Conservation (phyloP, 1,284 basidiomycete genomes). For the Trametes pubescens region DNA sequence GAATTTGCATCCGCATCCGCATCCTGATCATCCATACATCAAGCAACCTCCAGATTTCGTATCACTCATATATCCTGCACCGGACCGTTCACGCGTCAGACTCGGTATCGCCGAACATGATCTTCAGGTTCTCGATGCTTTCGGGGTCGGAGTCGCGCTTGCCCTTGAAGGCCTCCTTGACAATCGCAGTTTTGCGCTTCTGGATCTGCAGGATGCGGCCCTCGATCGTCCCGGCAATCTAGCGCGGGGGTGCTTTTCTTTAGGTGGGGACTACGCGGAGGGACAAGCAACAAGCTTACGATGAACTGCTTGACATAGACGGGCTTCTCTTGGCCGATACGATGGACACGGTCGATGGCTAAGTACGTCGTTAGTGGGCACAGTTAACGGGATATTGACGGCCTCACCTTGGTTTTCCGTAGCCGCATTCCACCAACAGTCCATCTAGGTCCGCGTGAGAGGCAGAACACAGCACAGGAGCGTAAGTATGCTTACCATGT, state of each 20-base stretch:
- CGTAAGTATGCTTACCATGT: conserved; percentile 66
- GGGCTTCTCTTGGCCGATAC: conserved; percentile 84
- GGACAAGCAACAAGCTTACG: conserved; percentile 52
- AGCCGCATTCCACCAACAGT: conserved; percentile 96
- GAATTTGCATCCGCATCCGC: too few relatives aligned
- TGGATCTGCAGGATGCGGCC: conserved; percentile 89
- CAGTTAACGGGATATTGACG: conserved; percentile 16
- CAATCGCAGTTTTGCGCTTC: conserved; percentile 86
- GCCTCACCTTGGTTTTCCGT: conserved; percentile 86
- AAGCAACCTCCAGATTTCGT: too few relatives aligned
- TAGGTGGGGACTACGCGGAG: not conserved
- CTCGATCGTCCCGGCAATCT: conserved; percentile 81
- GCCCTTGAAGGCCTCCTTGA: conserved; percentile 81
- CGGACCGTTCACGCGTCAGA: not conserved
- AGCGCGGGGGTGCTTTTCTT: not conserved
- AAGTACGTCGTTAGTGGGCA: conserved; percentile 19
- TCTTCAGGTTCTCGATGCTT: conserved; percentile 79
- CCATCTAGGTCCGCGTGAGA: conserved; percentile 67
- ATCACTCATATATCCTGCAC: not conserved
- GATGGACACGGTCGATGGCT: conserved; percentile 85
- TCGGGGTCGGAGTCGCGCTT: conserved; percentile 61
- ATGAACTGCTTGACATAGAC: conserved; percentile 95
- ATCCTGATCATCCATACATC: too few relatives aligned
- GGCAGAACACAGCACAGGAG: not conserved
- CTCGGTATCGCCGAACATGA: conserved; percentile 66